Conservation (phyloP, 75 land plant genomes). For the Chamaecyparis obtusa region DNA sequence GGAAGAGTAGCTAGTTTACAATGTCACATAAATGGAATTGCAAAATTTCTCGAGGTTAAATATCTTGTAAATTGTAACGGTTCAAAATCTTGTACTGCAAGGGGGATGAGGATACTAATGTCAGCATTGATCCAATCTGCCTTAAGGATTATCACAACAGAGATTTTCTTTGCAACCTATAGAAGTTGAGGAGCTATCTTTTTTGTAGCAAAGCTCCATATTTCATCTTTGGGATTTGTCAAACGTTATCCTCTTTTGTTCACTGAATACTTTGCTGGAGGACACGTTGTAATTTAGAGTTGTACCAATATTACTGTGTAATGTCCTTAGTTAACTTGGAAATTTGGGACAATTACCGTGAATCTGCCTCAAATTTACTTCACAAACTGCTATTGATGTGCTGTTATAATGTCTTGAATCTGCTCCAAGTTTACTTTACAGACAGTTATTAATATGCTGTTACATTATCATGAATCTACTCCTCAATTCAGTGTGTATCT, state of each 20-base stretch:
- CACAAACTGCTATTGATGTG: too few relatives aligned
- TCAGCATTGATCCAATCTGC: background rate
- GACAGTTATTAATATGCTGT: too few relatives aligned
- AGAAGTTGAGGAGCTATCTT: background rate
- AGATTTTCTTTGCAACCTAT: background rate
- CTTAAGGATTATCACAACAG: background rate
- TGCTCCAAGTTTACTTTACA: too few relatives aligned
- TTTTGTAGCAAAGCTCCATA: background rate
- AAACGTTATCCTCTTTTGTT: background rate
- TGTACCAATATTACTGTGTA: too few relatives aligned
- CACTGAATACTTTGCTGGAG: background rate
- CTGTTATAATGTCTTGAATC: too few relatives aligned
- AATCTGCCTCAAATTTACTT: too few relatives aligned
- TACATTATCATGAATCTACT: too few relatives aligned
- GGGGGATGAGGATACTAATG: background rate
- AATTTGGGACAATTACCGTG: too few relatives aligned
- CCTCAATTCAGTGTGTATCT: too few relatives aligned
- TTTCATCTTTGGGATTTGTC: background rate
- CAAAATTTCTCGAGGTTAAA: too few relatives aligned
- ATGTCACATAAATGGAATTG: too few relatives aligned
- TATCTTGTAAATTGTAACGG: background rate
- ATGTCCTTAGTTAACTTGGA: too few relatives aligned
- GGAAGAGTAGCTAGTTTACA: background rate
- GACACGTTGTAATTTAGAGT: background rate
- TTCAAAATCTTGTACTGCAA: background rate